These are phyloP conservation scores for Pyrus communis DNA, from an alignment of 306 rosid species.

Conservation along the genomic window DNA sequence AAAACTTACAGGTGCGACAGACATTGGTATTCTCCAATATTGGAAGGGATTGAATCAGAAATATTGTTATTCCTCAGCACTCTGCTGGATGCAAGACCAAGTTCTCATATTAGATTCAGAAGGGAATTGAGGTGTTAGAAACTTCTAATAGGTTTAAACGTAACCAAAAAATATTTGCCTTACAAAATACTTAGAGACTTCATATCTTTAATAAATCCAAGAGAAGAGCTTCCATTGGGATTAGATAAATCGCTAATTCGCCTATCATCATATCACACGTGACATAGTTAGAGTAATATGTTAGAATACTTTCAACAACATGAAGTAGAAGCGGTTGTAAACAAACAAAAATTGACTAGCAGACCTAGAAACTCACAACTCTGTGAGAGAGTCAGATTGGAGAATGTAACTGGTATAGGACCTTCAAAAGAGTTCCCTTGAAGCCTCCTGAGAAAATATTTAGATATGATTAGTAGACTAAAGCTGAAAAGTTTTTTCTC, in stretches of 20 bases:
- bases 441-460: conserved; percentile 47
- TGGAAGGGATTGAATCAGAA: conserved; percentile 57
- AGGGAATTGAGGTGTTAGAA: neutral
- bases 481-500: neutral
- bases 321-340: neutral
- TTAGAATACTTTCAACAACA: no score
- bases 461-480: neutral
- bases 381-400: conserved; percentile 56
- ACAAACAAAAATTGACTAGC: neutral
- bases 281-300: conserved; percentile 1
- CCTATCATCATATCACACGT: conserved; percentile 32
- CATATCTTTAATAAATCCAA: conserved; percentile 54
- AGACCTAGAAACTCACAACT: conserved; percentile 48
- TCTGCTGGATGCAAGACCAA: conserved; percentile 37
- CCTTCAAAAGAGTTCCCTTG: conserved; percentile 79
- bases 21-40: conserved; percentile 41
- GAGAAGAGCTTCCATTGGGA: conserved; percentile 68
- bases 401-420: conserved; percentile 56
- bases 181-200: conserved; percentile 56
- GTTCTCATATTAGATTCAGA: conserved; percentile 1
- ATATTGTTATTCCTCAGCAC: conserved; percentile 63
- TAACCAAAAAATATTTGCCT: conserved; percentile 15
- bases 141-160: neutral
- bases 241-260: conserved; percentile 51
- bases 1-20: conserved; percentile 54